Evolutionary conservation across 2,329 filamentous ascomycete genomes (phyloP).

Genomic region (Aspergillus sergii): DNA sequence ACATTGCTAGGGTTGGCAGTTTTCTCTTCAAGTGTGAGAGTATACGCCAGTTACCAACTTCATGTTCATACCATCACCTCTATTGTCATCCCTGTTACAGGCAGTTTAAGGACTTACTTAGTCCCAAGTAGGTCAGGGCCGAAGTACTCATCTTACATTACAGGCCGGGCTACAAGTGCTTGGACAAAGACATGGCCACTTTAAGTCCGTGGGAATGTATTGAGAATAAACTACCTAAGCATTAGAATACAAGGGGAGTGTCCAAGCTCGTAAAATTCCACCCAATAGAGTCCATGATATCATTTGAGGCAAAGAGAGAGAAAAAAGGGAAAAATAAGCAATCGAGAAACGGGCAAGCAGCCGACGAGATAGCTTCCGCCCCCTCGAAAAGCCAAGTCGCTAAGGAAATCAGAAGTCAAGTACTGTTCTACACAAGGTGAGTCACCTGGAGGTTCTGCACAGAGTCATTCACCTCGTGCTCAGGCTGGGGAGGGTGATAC

Average conservation of each 20-base stretch:
- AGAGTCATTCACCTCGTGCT: constrained; percentile 11
- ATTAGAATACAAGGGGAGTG: constrained; percentile 35
- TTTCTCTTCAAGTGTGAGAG: background rate
- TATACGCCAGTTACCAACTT: background rate
- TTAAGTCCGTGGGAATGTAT: background rate
- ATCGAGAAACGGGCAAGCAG: constrained; percentile 12
- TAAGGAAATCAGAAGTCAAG: constrained; percentile 21
- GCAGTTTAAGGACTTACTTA: background rate
- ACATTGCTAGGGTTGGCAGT: constrained; percentile 2
- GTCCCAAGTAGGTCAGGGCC: background rate
- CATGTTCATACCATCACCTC: background rate
- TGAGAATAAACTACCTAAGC: constrained; percentile 20
- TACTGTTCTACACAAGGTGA: constrained; percentile 25
- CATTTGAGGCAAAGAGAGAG: constrained; percentile 11
- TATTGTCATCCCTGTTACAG: background rate
- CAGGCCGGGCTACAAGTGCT: background rate
- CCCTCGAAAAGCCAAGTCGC: constrained; percentile 26
- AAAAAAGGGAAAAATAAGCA: background rate
- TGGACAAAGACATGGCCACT: background rate
- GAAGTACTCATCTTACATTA: background rate
- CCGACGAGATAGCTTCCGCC: constrained; percentile 6
- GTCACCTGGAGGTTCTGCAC: constrained; percentile 9
- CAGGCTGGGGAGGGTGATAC: background rate
- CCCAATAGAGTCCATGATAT: constrained; percentile 26
- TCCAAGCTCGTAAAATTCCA: constrained; percentile 28